Evolutionary conservation across 2,329 filamentous ascomycete genomes (phyloP).

Genomic region (Raffaelea ambrosiae): DNA sequence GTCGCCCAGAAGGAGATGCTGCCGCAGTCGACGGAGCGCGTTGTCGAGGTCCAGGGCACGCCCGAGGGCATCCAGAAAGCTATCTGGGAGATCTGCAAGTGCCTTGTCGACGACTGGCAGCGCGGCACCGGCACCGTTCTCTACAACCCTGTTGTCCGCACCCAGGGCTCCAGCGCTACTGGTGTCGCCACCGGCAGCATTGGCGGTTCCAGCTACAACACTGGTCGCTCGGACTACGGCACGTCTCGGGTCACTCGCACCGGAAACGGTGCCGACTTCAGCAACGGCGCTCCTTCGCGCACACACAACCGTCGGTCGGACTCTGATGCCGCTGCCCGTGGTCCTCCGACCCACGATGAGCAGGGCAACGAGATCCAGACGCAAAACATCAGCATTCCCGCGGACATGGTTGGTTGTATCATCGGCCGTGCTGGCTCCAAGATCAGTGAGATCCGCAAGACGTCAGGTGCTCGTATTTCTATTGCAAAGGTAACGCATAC

Average conservation of each 20-base stretch:
- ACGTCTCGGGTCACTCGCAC: conserved; percentile 76
- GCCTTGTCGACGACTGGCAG: conserved; percentile 94
- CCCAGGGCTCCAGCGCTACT: conserved; percentile 52
- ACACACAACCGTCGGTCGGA: conserved; percentile 74
- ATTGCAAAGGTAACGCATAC: conserved; percentile 67
- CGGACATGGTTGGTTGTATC: conserved; percentile 99
- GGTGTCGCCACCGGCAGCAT: conserved; percentile 36
- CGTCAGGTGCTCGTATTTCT: conserved; percentile 90
- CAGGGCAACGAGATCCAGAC: conserved; percentile 97
- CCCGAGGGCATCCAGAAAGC: conserved; percentile 94
- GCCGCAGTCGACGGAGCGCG: conserved; percentile 93
- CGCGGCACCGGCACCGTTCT: conserved; percentile 93
- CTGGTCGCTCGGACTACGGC: conserved; percentile 45
- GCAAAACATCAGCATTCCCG: conserved; percentile 98
- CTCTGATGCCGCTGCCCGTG: conserved; percentile 70
- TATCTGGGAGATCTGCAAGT: conserved; percentile 98
- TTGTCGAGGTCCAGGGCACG: conserved; percentile 92
- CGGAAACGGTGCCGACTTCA: conserved; percentile 96
- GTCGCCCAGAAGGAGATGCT: conserved; percentile 99
- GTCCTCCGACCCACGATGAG: conserved; percentile 82
- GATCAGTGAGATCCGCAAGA: conserved; percentile 98
- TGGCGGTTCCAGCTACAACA: conserved; percentile 20
- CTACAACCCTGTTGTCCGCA: conserved; percentile 92
- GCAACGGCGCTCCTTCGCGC: conserved; percentile 58
- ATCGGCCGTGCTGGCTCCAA: conserved; percentile 92